Evolutionary conservation across 495 filamentous ascomycete genomes (phyloP).

Genomic region (Rhizodiscina lignyota): DNA sequence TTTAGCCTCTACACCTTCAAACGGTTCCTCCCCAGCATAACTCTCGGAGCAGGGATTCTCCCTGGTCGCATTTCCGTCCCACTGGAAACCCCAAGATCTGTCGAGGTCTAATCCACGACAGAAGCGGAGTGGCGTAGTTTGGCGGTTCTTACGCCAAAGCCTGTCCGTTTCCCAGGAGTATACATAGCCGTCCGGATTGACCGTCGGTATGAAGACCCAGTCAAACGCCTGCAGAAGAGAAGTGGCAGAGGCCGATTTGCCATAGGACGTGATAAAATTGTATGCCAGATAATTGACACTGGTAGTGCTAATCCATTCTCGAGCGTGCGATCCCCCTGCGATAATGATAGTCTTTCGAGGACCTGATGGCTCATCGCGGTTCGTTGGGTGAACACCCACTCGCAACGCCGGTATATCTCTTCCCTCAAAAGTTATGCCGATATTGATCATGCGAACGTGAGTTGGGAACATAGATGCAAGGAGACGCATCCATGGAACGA

Average conservation of each 20-base stretch:
- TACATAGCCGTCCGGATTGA: slow-evolving; percentile 88
- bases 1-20: slow-evolving; percentile 67
- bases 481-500: slow-evolving; percentile 75
- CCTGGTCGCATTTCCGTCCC: slow-evolving; percentile 44
- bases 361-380: slow-evolving; percentile 4
- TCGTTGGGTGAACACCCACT: slow-evolving; percentile 45
- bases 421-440: slow-evolving; percentile 72
- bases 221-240: slow-evolving; percentile 68
- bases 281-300: slow-evolving; percentile 86
- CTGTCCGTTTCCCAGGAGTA: slow-evolving; percentile 88
- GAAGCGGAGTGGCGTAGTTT: slow-evolving; percentile 63
- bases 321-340: slow-evolving; percentile 70
- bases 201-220: slow-evolving; percentile 72
- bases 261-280: slow-evolving; percentile 69
- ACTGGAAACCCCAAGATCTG: slow-evolving; percentile 68
- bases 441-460: slow-evolving; percentile 51
- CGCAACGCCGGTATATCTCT: slow-evolving; percentile 70
- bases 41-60: slow-evolving; percentile 85
- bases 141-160: slow-evolving; percentile 90
- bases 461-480: slow-evolving; percentile 77
- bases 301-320: slow-evolving; percentile 91
- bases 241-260: slow-evolving; percentile 47
- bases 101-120: slow-evolving; percentile 85
- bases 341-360: slow-evolving; percentile 67
- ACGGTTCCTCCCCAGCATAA: slow-evolving; percentile 69